Percentiles rank a stretch among this genome's conserved stretches.
Conservation (phyloP, 2,329 filamentous ascomycete species). For the Paracoccidioides lutzii region DNA sequence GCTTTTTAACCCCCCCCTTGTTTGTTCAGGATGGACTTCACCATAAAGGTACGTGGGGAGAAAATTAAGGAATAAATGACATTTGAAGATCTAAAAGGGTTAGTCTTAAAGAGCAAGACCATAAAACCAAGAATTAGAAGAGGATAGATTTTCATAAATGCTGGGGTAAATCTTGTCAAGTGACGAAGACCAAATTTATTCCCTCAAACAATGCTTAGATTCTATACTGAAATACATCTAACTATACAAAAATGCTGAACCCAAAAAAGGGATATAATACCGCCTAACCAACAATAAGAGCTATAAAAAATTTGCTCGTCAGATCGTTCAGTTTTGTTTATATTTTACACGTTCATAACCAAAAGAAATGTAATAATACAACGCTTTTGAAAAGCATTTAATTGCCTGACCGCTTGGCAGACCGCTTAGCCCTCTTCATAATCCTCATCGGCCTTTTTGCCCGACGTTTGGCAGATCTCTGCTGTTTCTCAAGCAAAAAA, state of each 20-base stretch:
- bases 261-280: not conserved
- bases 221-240: no score
- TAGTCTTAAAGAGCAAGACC: not conserved
- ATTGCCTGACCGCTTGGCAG: no score
- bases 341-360: not conserved
- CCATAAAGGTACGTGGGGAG: not conserved
- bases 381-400: not conserved
- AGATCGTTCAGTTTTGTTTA: not conserved
- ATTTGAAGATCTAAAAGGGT: not conserved
- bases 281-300: not conserved
- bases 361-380: not conserved
- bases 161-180: not conserved
- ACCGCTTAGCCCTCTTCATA: not conserved
- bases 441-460: conserved; percentile 15
- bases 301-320: not conserved
- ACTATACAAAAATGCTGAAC: not conserved
- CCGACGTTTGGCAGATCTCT: conserved; percentile 21
- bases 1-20: not conserved
- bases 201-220: not conserved
- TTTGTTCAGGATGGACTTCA: not conserved
- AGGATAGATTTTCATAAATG: not conserved
- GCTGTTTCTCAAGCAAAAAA: conserved; percentile 9
- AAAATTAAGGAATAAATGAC: not conserved
- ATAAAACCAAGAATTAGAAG: not conserved
- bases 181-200: not conserved